A percentile compares a stretch with the other conserved stretches of the same genome.
Evolutionary conservation across 768 basidiomycete genomes (phyloP).

Genomic region (Psilocybe tampanensis): DNA sequence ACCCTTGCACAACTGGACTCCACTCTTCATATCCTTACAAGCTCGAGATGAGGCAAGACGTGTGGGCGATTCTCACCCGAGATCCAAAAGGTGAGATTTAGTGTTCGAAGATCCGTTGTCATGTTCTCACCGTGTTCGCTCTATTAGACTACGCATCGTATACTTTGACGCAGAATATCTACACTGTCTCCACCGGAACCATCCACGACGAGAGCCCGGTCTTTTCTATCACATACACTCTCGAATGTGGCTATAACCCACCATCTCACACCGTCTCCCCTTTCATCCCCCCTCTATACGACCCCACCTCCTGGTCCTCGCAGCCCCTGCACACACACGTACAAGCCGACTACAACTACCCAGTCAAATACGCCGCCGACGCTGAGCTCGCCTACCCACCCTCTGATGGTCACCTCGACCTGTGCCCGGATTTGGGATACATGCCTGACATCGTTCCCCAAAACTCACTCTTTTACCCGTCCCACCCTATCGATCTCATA

Average conservation of each 20-base stretch:
- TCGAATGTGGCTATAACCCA: conserved; percentile 6
- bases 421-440: neutral
- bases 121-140: neutral
- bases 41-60: conserved; percentile 17
- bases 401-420: neutral
- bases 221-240: conserved; percentile 10
- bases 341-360: neutral
- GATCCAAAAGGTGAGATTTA: conserved; percentile 13
- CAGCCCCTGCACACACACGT: neutral
- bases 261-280: neutral
- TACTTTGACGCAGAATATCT: conserved; percentile 12
- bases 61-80: conserved; percentile 18
- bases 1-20: neutral
- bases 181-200: conserved; percentile 1
- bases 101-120: neutral
- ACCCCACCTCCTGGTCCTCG: neutral
- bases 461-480: neutral
- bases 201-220: conserved; percentile 5
- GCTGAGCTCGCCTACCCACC: neutral
- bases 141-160: conserved; percentile 7
- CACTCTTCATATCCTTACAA: conserved; percentile 11
- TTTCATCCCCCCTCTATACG: neutral
- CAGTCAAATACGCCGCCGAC: neutral
- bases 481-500: neutral
- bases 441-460: neutral